Evolutionary conservation across 805 yeast species (phyloP).

Genomic region (Metschnikowia arizonensis): DNA sequence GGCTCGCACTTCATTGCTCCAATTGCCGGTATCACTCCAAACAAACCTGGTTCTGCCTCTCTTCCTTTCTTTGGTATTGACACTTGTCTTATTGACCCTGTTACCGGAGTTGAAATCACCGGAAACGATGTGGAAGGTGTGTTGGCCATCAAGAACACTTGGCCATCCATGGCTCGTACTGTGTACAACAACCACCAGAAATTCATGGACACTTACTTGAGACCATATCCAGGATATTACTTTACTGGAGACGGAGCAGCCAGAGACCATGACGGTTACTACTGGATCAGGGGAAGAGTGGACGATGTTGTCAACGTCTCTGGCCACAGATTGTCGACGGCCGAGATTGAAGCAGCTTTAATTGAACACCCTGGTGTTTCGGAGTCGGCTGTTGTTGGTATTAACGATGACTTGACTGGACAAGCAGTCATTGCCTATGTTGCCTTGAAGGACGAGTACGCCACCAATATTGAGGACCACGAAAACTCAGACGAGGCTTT

Average conservation of each 20-base stretch:
- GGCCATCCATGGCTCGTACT: conserved; percentile 87
- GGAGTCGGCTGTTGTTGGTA: conserved; percentile 82
- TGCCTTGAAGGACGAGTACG: conserved; percentile 55
- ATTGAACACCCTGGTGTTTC: conserved; percentile 67
- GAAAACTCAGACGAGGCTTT: conserved; percentile 43
- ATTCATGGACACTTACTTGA: conserved; percentile 75
- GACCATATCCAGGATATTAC: conserved; percentile 77
- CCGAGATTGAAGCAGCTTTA: conserved; percentile 82
- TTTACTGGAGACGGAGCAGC: conserved; percentile 92
- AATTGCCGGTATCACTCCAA: conserved; percentile 69
- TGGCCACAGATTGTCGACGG: conserved; percentile 84
- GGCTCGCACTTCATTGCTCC: conserved; percentile 80
- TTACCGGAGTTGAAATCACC: conserved; percentile 60
- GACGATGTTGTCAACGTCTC: conserved; percentile 87
- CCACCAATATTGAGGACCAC: conserved; percentile 24
- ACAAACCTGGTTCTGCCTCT: conserved; percentile 83
- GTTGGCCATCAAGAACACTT: conserved; percentile 61
- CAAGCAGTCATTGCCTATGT: conserved; percentile 84
- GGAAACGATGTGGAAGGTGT: conserved; percentile 81
- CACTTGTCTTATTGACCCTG: conserved; percentile 70
- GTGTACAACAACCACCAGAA: conserved; percentile 74
- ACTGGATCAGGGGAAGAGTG: conserved; percentile 83
- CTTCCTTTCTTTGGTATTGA: conserved; percentile 82
- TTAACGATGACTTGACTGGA: conserved; percentile 78
- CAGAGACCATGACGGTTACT: conserved; percentile 76